Evolutionary conservation across 2,329 filamentous ascomycete species (phyloP).

Genomic region (Sclerotinia nivalis): DNA sequence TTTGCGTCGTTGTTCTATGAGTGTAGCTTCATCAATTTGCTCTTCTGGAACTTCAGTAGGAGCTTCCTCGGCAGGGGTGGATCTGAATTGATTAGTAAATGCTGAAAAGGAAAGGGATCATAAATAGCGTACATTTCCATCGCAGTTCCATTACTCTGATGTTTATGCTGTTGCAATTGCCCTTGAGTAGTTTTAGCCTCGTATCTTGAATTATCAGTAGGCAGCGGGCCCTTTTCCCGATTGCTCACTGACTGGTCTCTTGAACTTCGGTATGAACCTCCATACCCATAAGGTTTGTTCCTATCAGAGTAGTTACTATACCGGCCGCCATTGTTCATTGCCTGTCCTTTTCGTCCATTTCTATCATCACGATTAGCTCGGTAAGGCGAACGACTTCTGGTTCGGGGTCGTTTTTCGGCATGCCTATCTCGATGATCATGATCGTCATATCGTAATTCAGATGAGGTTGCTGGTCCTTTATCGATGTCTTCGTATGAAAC

Average conservation of each 20-base stretch:
- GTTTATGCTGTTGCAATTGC: slow-evolving; percentile 54
- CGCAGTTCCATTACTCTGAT: slow-evolving; percentile 41
- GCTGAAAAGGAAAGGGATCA: neutral
- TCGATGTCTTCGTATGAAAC: slow-evolving; percentile 59
- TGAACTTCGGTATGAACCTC: slow-evolving; percentile 50
- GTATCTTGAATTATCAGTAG: slow-evolving; percentile 59
- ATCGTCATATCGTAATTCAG: slow-evolving; percentile 50
- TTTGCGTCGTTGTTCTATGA: slow-evolving; percentile 82
- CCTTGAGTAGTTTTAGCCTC: slow-evolving; percentile 69
- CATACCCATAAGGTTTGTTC: slow-evolving; percentile 38
- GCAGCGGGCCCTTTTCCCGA: slow-evolving; percentile 60
- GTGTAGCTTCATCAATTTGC: slow-evolving; percentile 74
- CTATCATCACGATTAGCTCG: slow-evolving; percentile 42
- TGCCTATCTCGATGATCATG: slow-evolving; percentile 54
- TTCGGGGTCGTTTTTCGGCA: slow-evolving; percentile 56
- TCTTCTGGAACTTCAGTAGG: slow-evolving; percentile 51
- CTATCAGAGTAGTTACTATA: slow-evolving; percentile 29
- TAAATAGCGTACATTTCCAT: slow-evolving; percentile 45
- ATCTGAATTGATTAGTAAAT: slow-evolving; percentile 31
- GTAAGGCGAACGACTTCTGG: slow-evolving; percentile 52
- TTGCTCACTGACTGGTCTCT: slow-evolving; percentile 64
- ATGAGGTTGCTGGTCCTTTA: slow-evolving; percentile 40
- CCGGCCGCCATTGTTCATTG: slow-evolving; percentile 32
- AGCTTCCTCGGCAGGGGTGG: slow-evolving; percentile 36
- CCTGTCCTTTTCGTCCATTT: slow-evolving; percentile 30